Evolutionary conservation across 1,284 basidiomycete genomes (phyloP).

Genomic region (Fomitiporia mediterranea): DNA sequence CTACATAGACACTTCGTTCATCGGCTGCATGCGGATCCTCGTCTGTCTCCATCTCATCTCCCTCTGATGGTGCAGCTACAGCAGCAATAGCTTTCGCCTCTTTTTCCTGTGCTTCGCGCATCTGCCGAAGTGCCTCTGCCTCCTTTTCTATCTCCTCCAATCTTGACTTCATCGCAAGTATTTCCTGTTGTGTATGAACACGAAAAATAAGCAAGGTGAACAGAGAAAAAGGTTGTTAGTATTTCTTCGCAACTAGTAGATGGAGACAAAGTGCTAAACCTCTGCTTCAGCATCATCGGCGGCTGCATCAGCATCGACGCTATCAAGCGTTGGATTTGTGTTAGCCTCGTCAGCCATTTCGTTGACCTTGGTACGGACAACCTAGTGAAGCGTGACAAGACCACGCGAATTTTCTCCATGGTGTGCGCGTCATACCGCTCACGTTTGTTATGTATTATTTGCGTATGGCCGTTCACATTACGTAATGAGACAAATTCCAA

Average conservation of each 20-base stretch:
- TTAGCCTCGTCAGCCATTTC: constrained; percentile 33
- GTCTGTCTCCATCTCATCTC: constrained; percentile 60
- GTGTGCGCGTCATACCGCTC: no score
- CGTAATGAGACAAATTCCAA: no score
- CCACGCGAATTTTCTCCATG: no score
- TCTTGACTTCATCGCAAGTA: constrained; percentile 86
- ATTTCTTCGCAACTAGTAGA: no score
- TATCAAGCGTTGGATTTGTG: constrained; percentile 28
- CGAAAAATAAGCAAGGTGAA: constrained; percentile 20
- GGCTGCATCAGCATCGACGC: constrained; percentile 30
- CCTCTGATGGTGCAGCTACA: constrained; percentile 30
- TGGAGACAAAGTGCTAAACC: constrained; percentile 24
- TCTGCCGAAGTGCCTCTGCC: constrained; percentile 83
- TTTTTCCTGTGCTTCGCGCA: constrained; percentile 71
- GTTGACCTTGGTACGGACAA: neutral
- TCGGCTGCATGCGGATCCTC: constrained; percentile 80
- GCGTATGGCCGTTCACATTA: no score
- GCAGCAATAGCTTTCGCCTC: constrained; percentile 32
- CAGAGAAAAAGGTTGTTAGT: no score
- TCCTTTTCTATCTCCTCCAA: constrained; percentile 92
- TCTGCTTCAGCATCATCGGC: constrained; percentile 37
- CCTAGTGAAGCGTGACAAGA: no score
- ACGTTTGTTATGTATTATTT: no score
- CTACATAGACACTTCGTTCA: constrained; percentile 88
- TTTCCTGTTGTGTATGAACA: constrained; percentile 48